Conservation (phyloP, 768 basidiomycete species). For the Paxillus rubicundulus region DNA sequence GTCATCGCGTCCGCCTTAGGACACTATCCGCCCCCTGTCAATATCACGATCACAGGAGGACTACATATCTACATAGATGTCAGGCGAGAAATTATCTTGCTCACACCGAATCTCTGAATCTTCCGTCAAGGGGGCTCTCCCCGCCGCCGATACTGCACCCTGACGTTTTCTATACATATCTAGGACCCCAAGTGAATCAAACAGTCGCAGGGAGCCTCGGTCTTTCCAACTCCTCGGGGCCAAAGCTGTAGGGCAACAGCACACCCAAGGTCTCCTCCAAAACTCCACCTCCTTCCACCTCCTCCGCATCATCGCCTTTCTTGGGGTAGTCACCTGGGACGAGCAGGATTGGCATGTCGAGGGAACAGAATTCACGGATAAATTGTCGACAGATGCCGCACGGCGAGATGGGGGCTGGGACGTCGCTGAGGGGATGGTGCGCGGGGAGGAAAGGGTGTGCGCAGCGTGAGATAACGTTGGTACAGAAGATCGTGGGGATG, state of each 20-base stretch:
- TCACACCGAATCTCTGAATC: too few relatives aligned
- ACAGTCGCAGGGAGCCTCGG: constrained; percentile 25
- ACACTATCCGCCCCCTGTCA: too few relatives aligned
- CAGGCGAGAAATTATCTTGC: too few relatives aligned
- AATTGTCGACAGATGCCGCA: constrained; percentile 95
- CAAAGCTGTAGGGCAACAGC: constrained; percentile 79
- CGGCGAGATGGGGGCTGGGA: constrained; percentile 69
- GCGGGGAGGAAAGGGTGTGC: not conserved
- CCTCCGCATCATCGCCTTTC: constrained; percentile 27
- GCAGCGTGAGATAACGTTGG: not conserved
- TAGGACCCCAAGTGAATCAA: too few relatives aligned
- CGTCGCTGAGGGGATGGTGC: constrained; percentile 50
- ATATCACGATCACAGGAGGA: too few relatives aligned
- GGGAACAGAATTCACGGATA: constrained; percentile 78
- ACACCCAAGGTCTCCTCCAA: constrained; percentile 65
- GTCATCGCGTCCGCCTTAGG: too few relatives aligned
- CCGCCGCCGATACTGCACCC: too few relatives aligned
- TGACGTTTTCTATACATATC: too few relatives aligned
- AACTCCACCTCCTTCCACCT: constrained; percentile 46
- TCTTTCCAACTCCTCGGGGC: constrained; percentile 68
- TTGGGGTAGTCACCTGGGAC: constrained; percentile 62
- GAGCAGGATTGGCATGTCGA: constrained; percentile 70
- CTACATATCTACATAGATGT: too few relatives aligned
- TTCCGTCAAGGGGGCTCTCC: too few relatives aligned
- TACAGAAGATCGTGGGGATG: not conserved